Evolutionary conservation across 73 alveolate genomes (phyloP).

Genomic region (Durusdinium trenchii): DNA sequence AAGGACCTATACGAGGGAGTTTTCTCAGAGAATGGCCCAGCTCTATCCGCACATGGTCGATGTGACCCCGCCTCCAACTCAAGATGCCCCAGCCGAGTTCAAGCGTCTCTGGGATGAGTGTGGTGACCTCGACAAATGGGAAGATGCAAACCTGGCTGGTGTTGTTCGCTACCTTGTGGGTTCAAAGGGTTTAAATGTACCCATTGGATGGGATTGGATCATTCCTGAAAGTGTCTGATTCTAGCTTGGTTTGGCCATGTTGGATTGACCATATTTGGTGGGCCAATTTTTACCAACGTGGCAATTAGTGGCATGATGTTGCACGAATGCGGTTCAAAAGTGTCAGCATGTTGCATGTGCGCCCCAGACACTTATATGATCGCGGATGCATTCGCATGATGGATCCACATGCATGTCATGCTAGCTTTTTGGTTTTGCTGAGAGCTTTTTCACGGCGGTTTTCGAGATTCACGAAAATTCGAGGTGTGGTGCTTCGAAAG

Average conservation of each 20-base stretch:
- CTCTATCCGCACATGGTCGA: not conserved
- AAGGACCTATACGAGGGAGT: constrained; percentile 17
- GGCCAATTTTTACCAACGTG: not conserved
- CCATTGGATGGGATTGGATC: not conserved
- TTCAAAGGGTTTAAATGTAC: not conserved
- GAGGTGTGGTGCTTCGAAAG: not conserved
- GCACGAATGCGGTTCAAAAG: not conserved
- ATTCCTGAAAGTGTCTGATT: too few species aligned
- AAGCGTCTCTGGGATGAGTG: not conserved
- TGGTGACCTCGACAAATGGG: not conserved
- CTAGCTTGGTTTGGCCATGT: not conserved
- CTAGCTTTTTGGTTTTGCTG: not conserved
- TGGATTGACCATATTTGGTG: not conserved
- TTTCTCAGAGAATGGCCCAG: not conserved
- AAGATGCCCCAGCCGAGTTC: not conserved
- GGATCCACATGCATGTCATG: not conserved
- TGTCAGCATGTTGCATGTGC: too few species aligned
- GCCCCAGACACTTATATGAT: too few species aligned
- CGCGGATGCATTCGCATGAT: too few species aligned
- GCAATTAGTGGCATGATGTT: not conserved
- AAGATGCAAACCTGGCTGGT: not conserved
- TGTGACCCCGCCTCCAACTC: not conserved
- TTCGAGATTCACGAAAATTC: not conserved
- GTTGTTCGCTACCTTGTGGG: not conserved
- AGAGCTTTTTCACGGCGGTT: not conserved